Evolutionary conservation across 352 stramenopile species (phyloP).

Genomic region (Pythium chondricola): DNA sequence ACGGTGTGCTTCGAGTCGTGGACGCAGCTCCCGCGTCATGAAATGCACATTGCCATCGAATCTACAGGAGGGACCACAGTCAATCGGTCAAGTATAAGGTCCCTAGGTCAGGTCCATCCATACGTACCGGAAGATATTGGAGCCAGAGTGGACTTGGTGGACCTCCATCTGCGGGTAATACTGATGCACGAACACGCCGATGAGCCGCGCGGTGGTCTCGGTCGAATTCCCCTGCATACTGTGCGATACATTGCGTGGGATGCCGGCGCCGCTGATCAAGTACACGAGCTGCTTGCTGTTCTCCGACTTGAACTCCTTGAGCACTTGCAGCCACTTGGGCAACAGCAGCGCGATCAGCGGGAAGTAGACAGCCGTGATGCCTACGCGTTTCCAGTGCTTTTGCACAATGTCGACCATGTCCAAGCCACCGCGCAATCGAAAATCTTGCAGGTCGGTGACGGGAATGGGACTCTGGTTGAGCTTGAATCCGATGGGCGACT

Average conservation of each 20-base stretch:
- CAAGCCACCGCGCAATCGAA: constrained; percentile 54
- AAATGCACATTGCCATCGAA: constrained; percentile 97
- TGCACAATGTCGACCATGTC: constrained; percentile 58
- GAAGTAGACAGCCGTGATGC: constrained; percentile 91
- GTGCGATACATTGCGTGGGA: constrained; percentile 92
- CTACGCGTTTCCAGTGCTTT: constrained; percentile 54
- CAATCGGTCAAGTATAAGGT: no score
- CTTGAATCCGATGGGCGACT: constrained; percentile 77
- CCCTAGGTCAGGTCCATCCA: no score
- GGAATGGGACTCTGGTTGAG: constrained; percentile 48
- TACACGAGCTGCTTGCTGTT: constrained; percentile 91
- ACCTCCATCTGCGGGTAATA: constrained; percentile 93
- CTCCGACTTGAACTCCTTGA: constrained; percentile 72
- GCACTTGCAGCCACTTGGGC: constrained; percentile 88
- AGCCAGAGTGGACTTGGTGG: constrained; percentile 93
- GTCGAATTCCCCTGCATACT: constrained; percentile 94
- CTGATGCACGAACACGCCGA: constrained; percentile 89
- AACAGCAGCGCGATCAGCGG: constrained; percentile 93
- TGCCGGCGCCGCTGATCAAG: constrained; percentile 94
- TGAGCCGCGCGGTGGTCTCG: constrained; percentile 88
- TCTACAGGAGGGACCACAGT: no score
- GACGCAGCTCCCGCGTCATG: constrained; percentile 93
- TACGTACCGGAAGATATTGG: constrained; percentile 95
- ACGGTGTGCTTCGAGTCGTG: constrained; percentile 91
- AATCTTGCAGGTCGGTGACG: constrained; percentile 49